These are phyloP conservation scores for Umbilicaria muhlenbergii DNA, from an alignment of 495 filamentous ascomycete species.

Conservation along the genomic window DNA sequence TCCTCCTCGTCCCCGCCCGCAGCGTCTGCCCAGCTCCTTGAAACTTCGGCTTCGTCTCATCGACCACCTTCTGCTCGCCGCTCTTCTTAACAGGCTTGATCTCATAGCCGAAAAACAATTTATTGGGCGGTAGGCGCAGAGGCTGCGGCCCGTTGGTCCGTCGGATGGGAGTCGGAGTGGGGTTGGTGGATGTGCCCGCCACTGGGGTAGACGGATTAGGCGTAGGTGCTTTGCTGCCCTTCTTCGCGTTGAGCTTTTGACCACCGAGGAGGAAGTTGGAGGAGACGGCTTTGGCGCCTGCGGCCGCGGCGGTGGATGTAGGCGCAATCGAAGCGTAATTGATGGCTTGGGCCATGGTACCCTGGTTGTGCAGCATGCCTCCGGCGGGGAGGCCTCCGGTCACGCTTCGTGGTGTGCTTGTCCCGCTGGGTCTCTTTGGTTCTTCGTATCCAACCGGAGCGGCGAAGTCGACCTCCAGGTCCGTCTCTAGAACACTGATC, in stretches of 20 bases:
- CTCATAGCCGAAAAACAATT: conserved; percentile 92
- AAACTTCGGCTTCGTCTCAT: conserved; percentile 57
- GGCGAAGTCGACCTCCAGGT: conserved; percentile 90
- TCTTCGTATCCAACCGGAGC: conserved; percentile 89
- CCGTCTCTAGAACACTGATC: conserved; percentile 88
- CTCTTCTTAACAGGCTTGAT: conserved; percentile 74
- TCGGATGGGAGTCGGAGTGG: conserved; percentile 26
- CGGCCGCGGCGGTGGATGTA: conserved; percentile 42
- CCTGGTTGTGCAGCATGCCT: conserved; percentile 62
- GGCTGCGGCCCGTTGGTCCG: conserved; percentile 72
- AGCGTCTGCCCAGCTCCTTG: conserved; percentile 82
- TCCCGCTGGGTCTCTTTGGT: conserved; percentile 42
- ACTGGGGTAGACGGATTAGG: conserved; percentile 72
- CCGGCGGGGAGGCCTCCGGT: conserved; percentile 42
- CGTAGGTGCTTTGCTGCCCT: conserved; percentile 59
- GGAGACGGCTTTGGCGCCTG: conserved; percentile 45
- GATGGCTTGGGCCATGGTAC: conserved; percentile 91
- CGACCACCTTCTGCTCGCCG: conserved; percentile 47
- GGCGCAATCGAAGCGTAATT: conserved; percentile 94
- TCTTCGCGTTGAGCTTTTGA: conserved; percentile 65
- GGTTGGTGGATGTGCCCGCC: conserved; percentile 48
- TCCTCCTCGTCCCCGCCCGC: conserved; percentile 44
- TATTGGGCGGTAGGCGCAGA: conserved; percentile 68
- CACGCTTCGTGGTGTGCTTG: conserved; percentile 50
- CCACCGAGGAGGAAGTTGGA: conserved; percentile 68